Base-by-base conservation (phyloP, 1,284 basidiomycete genomes). In the Vanrija sp. region DNA sequence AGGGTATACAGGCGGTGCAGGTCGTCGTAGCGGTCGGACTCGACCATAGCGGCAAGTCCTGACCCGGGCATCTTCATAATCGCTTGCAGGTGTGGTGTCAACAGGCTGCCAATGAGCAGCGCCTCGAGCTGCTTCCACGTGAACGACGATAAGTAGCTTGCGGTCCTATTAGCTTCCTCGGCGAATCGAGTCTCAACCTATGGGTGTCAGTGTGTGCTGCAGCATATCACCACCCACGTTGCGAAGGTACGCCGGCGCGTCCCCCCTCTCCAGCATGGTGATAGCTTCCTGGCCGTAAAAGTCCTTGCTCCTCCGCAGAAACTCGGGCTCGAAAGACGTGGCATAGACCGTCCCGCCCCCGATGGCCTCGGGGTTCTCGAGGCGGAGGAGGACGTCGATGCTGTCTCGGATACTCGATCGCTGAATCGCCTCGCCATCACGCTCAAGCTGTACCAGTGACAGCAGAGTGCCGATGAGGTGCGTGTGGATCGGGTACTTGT, bases 401-500 rank as follows among this genome's bases (percentile, higher is more conserved):
- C 88, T 92, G 65, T 88, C 88, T 69, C 91, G 89, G 56, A 98
- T 85, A 5, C 90, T 87, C 7, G 91, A 95, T 28, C 91, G 86
- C 72, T 92, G 93, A 71, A 98, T 94, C 47, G 85, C 85, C 63
- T 88, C 88, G 23, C 94, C 94, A 61, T 95, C 88, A 18, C 95
- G 86, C 70, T 98, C 95, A 57, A 91, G 86, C 63, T 86, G 89
- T 51, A 98, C 86, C 74, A 95, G 89, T 34, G 83, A 85, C 51
- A 98, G 82, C 44, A 98, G 82, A 5, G 92, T 91, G 19, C 83
- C 80, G 62, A 91, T 82, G 62, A 98, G 78, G 66, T 94, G 88
- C 39, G 85, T 83, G 66, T 88, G 85, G 75, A 98, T 93, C 44
- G 91, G 88, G 51, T 79, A 74, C 9, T 62, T 59, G 9, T 68